Evolutionary conservation across 2,329 filamentous ascomycete genomes (phyloP).

Genomic region (Dactylonectria macrodidyma): DNA sequence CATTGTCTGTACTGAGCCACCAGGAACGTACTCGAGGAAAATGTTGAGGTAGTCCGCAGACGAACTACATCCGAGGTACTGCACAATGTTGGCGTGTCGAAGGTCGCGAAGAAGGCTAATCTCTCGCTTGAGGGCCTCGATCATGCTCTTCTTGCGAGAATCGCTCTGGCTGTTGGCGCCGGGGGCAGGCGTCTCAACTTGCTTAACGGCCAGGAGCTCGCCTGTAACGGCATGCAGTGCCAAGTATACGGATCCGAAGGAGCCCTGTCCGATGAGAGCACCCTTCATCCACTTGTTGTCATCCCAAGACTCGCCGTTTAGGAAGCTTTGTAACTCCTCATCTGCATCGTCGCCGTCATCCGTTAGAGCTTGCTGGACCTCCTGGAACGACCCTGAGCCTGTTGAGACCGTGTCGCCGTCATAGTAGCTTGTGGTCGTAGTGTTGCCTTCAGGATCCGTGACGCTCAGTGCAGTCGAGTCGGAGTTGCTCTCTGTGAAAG

Average conservation of each 20-base stretch:
- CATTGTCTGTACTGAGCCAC: constrained; percentile 98
- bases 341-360: constrained; percentile 95
- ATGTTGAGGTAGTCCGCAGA: constrained; percentile 96
- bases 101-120: constrained; percentile 94
- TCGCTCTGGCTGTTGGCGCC: constrained; percentile 86
- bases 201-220: constrained; percentile 97
- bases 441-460: constrained; percentile 83
- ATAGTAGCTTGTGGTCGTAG: constrained; percentile 83
- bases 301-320: constrained; percentile 94
- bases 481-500: constrained; percentile 81
- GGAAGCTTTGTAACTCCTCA: constrained; percentile 89
- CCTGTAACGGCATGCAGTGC: constrained; percentile 96
- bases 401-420: constrained; percentile 82
- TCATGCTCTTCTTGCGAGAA: constrained; percentile 96
- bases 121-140: constrained; percentile 95
- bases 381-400: constrained; percentile 81
- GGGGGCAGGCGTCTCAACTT: constrained; percentile 90
- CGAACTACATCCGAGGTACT: constrained; percentile 95
- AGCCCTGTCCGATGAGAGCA: constrained; percentile 95
- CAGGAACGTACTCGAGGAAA: constrained; percentile 99
- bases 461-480: constrained; percentile 80
- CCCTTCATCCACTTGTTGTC: constrained; percentile 99
- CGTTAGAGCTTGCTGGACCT: constrained; percentile 86
- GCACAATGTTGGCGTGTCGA: constrained; percentile 97
- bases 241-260: constrained; percentile 95